A percentile compares a stretch with the other conserved stretches of the same genome.
Evolutionary conservation across 2,329 filamentous ascomycete genomes (phyloP).

Genomic region (Sphaerulina vaccinii): DNA sequence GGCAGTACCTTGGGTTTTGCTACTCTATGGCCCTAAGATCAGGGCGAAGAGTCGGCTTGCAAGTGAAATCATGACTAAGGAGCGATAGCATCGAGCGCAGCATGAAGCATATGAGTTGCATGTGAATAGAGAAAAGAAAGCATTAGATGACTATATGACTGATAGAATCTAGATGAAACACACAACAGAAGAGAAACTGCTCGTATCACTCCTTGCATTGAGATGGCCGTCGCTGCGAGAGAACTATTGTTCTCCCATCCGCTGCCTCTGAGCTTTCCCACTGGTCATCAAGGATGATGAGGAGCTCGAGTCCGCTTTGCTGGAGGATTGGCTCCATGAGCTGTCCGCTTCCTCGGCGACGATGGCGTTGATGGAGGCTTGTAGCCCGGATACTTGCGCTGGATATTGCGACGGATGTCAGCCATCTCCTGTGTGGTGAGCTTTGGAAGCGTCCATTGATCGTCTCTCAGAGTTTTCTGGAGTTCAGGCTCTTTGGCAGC

Average conservation of each 20-base stretch:
- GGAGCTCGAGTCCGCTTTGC: neutral
- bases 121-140: neutral
- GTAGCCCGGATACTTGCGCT: neutral
- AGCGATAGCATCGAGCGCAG: neutral
- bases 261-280: neutral
- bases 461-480: neutral
- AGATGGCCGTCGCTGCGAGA: too few relatives aligned
- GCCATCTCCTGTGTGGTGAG: neutral
- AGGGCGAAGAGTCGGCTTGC: conserved; percentile 75
- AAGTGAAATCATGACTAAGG: conserved; percentile 32
- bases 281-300: too few relatives aligned
- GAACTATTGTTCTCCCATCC: neutral
- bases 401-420: neutral
- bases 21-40: conserved; percentile 75
- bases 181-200: neutral
- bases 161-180: neutral
- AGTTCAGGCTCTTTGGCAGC: neutral
- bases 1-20: conserved; percentile 81
- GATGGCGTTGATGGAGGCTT: neutral
- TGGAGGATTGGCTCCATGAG: neutral
- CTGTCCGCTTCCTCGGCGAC: neutral
- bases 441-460: conserved; percentile 7
- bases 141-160: conserved; percentile 1
- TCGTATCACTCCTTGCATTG: too few relatives aligned
- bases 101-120: neutral